These are phyloP conservation scores for Saccharomycopsis sp. DNA, from an alignment of 805 yeast genomes.

Conservation along the genomic window DNA sequence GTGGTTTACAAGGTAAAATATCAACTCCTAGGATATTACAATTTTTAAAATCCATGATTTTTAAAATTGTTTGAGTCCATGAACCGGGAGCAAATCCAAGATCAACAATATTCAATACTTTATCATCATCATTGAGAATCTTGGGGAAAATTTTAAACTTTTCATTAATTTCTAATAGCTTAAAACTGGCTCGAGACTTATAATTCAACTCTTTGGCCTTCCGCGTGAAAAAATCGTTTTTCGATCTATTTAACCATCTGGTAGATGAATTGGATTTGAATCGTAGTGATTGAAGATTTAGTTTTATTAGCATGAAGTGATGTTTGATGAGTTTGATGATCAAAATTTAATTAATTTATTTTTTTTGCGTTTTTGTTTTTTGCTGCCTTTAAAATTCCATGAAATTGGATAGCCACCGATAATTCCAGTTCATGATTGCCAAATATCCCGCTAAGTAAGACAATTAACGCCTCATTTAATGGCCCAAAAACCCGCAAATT, in stretches of 20 bases:
- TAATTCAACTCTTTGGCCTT: conserved; percentile 55
- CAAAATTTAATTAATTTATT: too few species aligned
- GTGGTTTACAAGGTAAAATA: conserved; percentile 68
- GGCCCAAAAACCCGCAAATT: too few species aligned
- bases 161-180: conserved; percentile 64
- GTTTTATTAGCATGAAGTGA: too few species aligned
- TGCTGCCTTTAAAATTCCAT: too few species aligned
- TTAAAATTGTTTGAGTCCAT: conserved; percentile 77
- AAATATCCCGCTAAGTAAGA: too few species aligned
- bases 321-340: too few species aligned
- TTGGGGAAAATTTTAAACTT: conserved; percentile 50
- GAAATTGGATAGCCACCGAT: too few species aligned
- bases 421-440: too few species aligned
- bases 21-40: conserved; percentile 69
- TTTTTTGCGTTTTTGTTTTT: too few species aligned
- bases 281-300: too few species aligned
- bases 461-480: too few species aligned
- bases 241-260: conserved; percentile 68
- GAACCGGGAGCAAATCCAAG: conserved; percentile 93
- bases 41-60: conserved; percentile 25
- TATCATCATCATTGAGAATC: conserved; percentile 40
- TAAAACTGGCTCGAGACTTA: conserved; percentile 86
- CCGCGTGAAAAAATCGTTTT: conserved; percentile 50
- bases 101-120: conserved; percentile 65
- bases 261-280: conserved; percentile 2